Conservation (phyloP, 2,329 filamentous ascomycete species). For the Talaromyces islandicus region DNA sequence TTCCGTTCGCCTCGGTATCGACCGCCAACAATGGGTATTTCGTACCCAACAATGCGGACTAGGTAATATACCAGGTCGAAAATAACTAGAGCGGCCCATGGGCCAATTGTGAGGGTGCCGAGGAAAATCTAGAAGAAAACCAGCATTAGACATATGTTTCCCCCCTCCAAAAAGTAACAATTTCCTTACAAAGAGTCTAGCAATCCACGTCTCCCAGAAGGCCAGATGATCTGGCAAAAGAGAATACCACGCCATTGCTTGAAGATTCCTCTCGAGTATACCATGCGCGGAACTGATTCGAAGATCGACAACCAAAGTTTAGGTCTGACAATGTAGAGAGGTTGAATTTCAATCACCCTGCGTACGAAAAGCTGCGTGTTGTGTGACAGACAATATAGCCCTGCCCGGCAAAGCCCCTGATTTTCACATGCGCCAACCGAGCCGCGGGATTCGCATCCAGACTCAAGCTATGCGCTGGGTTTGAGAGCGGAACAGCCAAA, state of each 20-base stretch:
- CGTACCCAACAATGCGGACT: conserved; percentile 52
- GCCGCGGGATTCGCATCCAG: neutral
- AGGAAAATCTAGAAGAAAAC: conserved; percentile 49
- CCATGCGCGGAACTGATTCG: neutral
- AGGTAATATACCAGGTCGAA: conserved; percentile 61
- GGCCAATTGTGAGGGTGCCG: conserved; percentile 54
- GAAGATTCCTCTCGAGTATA: neutral
- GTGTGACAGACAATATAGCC: neutral
- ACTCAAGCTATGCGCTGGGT: neutral
- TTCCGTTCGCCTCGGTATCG: conserved; percentile 54
- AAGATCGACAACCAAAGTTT: neutral
- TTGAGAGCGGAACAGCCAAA: neutral
- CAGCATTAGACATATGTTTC: neutral
- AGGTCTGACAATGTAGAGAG: neutral
- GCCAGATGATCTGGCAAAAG: conserved; percentile 56
- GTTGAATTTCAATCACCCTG: neutral
- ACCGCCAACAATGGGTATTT: conserved; percentile 56
- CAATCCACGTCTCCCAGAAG: conserved; percentile 57
- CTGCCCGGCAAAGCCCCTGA: neutral
- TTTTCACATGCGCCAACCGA: neutral
- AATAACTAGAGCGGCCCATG: conserved; percentile 56
- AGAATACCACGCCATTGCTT: conserved; percentile 57
- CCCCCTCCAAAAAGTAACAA: neutral
- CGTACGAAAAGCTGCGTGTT: neutral
- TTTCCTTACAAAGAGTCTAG: conserved; percentile 54